phyloP scores from a whole-genome alignment of 225 moss, liverwort and hornwort genomes.

The Ulota crispa region DNA sequence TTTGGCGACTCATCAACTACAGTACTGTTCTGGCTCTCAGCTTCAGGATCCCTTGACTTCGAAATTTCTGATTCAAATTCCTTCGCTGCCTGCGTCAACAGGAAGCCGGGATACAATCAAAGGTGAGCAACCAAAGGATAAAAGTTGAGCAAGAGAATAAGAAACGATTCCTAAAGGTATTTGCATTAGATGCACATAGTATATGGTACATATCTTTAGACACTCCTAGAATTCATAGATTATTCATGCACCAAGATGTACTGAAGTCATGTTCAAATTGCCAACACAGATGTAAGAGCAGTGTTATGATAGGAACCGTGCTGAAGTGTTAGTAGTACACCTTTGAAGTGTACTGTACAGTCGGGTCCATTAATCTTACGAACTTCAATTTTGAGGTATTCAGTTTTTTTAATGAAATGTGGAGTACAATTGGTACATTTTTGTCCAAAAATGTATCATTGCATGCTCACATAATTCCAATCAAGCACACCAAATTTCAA shows the following conservation, averaged over 20 bases:
- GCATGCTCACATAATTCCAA: too few relatives aligned
- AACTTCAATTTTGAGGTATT: too few relatives aligned
- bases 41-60: slow-evolving; percentile 37
- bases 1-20: slow-evolving; percentile 14
- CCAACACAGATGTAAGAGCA: not conserved
- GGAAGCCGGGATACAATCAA: not conserved
- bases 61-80: slow-evolving; percentile 85
- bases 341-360: not conserved
- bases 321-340: not conserved
- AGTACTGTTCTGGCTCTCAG: slow-evolving; percentile 15
- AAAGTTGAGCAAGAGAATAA: not conserved
- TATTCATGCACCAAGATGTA: not conserved
- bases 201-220: not conserved
- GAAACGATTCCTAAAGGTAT: not conserved
- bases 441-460: too few relatives aligned
- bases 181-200: not conserved
- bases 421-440: too few relatives aligned
- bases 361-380: too few relatives aligned
- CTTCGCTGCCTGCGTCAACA: slow-evolving; percentile 85
- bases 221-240: too few relatives aligned
- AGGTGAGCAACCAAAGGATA: not conserved
- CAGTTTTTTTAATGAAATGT: too few relatives aligned
- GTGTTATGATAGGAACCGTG: not conserved
- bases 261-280: not conserved
- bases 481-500: too few relatives aligned